These are phyloP conservation scores for Arthroderma sp. DNA, from an alignment of 2,329 filamentous ascomycete species.

Conservation along the genomic window DNA sequence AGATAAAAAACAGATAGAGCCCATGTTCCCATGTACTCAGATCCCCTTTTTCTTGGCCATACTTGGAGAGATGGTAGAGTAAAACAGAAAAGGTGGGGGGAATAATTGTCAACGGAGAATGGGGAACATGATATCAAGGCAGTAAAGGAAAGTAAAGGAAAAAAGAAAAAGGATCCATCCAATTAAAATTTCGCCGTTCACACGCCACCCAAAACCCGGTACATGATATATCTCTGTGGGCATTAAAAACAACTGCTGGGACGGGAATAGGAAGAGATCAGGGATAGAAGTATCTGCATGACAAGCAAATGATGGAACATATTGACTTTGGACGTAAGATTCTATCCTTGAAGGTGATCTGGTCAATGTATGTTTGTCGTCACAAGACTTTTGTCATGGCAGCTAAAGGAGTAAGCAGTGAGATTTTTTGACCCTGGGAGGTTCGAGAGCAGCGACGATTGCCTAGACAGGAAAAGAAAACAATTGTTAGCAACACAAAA, in stretches of 20 bases:
- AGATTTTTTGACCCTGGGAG: conserved; percentile 33
- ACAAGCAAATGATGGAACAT: too few relatives aligned
- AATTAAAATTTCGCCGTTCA: conserved; percentile 1
- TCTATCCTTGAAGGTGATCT: too few relatives aligned
- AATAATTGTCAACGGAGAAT: too few relatives aligned
- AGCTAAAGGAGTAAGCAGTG: neutral
- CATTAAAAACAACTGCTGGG: too few relatives aligned
- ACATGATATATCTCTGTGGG: conserved; percentile 3
- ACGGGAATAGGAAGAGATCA: too few relatives aligned
- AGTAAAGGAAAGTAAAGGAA: conserved; percentile 1
- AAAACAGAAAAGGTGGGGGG: too few relatives aligned
- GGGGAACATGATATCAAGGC: neutral
- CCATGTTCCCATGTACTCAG: neutral
- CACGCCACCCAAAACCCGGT: conserved; percentile 5
- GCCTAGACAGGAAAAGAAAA: conserved; percentile 44
- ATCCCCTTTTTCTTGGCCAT: neutral
- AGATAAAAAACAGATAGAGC: neutral
- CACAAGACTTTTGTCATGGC: too few relatives aligned
- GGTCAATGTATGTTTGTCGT: too few relatives aligned
- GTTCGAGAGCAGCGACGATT: conserved; percentile 89
- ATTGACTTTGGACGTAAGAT: too few relatives aligned
- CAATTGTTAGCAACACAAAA: conserved; percentile 12
- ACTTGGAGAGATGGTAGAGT: too few relatives aligned
- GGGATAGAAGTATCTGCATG: too few relatives aligned
- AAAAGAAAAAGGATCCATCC: conserved; percentile 4